Conservation (phyloP, 163 green algal genomes). For the Coccomyxa subellipsoidea region DNA sequence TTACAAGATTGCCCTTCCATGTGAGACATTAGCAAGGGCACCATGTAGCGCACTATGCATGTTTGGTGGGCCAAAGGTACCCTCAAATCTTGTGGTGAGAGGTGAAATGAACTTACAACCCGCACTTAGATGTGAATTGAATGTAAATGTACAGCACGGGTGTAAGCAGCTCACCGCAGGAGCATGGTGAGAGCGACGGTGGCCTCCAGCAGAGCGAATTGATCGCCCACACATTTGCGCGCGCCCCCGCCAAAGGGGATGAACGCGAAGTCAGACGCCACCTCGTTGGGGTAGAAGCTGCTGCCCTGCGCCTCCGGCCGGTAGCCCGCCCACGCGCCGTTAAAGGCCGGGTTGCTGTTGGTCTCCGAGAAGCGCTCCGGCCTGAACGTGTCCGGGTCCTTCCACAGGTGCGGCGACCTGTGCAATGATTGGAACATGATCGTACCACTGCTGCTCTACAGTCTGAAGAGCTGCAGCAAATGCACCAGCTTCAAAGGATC, state of each 20-base stretch:
- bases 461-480: neutral
- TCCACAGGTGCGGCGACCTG: conserved; percentile 82
- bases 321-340: conserved; percentile 69
- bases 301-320: conserved; percentile 52
- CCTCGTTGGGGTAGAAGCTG: conserved; percentile 92
- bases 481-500: too few relatives aligned
- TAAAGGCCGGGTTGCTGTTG: conserved; percentile 63
- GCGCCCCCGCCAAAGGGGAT: conserved; percentile 91
- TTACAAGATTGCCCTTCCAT: neutral
- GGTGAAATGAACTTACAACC: too few relatives aligned
- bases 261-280: conserved; percentile 92
- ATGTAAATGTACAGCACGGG: too few relatives aligned
- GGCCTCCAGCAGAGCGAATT: conserved; percentile 96
- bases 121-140: too few relatives aligned
- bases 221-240: conserved; percentile 96
- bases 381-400: conserved; percentile 84
- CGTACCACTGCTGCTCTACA: neutral
- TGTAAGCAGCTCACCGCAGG: conserved; percentile 51
- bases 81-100: too few relatives aligned
- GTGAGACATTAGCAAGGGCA: too few relatives aligned
- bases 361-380: conserved; percentile 78
- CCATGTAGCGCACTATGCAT: too few relatives aligned
- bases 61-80: too few relatives aligned
- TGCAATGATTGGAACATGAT: neutral
- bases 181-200: conserved; percentile 85